Evolutionary conservation across 148 eudicot species (phyloP), one percentile per base, ranked within the genome.

Genomic region (Cornus florida): DNA sequence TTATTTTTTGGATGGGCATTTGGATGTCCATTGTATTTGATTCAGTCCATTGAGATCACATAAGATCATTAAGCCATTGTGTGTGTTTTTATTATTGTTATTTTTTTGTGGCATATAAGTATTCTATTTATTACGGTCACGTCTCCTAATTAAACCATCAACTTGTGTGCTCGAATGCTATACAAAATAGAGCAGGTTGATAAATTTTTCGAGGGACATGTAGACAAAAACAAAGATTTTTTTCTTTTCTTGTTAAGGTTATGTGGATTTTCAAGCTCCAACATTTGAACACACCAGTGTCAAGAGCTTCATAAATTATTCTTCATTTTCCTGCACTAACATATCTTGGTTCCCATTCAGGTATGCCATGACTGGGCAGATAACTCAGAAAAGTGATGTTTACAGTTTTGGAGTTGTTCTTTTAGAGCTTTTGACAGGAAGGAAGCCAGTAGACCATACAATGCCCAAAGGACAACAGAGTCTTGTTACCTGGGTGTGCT

Each of bases 361-460:
- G 89, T 95, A 95, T 75, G 99, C 99, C 66, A 93, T 93, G 99
- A 95, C 99, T 2, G 99, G 99, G 75, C 97, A 95, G 79, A 92
- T 93, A 79, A 95, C 99, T 62, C 93, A 93, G 81, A 95, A 95
- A 71, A 93, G 97, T 73, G 99, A 95, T 68, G 99, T 95, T 46
- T 95, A 95, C 83, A 95, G 99, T 84, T 95, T 95, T 39, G 99
- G 99, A 9, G 99, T 93, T 19, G 99, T 95, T 82, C 97, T 95
- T 77, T 73, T 95, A 28, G 99, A 95, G 80, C 94, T 95, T 66
- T 87, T 95, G 82, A 95, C 98, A 22, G 98, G 98, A 79, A 90
- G 98, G 79, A 95, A 95, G 84, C 97, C 97, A 70, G 97, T 95
- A 65, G 98, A 95, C 82, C 97, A 95, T 77, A 95, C 98, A 71